A percentile compares a stretch with the other conserved stretches of the same genome.
phyloP scores from a whole-genome alignment of 208 protist species.

The Naegleria fowleri region DNA sequence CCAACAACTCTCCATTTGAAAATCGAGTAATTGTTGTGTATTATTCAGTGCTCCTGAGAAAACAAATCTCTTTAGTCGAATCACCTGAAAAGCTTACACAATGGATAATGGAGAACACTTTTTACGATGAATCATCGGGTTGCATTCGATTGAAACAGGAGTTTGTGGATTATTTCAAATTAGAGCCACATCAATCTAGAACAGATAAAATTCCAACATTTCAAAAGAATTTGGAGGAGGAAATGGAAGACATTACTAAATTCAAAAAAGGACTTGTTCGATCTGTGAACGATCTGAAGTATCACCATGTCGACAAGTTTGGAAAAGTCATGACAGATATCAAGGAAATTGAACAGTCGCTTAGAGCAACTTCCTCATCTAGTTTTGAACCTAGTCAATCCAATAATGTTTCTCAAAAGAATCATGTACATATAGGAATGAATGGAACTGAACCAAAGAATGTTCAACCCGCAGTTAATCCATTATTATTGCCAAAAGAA shows the following conservation, averaged over 20 bases:
- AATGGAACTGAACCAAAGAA: too few species aligned
- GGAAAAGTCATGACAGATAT: neutral
- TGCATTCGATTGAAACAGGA: neutral
- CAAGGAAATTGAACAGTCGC: neutral
- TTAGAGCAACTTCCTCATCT: neutral
- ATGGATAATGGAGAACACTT: neutral
- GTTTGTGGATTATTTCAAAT: neutral
- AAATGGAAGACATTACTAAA: neutral
- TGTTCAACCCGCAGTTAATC: neutral
- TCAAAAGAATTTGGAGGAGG: neutral
- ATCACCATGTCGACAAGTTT: neutral
- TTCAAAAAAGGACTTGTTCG: neutral
- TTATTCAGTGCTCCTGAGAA: neutral
- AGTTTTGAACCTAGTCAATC: too few species aligned
- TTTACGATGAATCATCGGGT: neutral
- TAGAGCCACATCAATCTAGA: neutral
- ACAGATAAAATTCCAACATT: neutral
- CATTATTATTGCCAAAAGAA: neutral
- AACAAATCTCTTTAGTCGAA: neutral
- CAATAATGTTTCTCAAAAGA: too few species aligned
- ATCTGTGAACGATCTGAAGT: neutral
- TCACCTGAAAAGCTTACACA: neutral
- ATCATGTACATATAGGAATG: too few species aligned
- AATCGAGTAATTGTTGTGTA: neutral
- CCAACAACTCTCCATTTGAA: neutral